Evolutionary conservation across 2,329 filamentous ascomycete genomes (phyloP), one percentile per base, ranked within the genome.

Genomic region (Fusarium subtropicale): DNA sequence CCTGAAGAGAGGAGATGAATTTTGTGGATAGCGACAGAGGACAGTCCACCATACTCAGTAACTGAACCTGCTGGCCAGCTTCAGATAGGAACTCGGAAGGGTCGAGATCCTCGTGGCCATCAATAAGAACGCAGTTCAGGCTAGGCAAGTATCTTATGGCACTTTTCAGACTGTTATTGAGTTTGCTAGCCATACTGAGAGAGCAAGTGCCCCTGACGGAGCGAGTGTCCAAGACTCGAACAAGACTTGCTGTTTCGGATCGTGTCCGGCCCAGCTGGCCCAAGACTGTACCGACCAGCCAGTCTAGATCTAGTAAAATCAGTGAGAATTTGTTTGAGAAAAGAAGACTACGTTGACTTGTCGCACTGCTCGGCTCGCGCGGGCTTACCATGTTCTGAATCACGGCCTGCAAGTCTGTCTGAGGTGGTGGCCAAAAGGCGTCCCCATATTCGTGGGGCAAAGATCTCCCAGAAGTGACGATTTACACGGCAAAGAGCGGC

Each of bases 391-490:
- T 84, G 77, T 67, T 80, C 80, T 15, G 81, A 80, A 59, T 83
- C 79, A 26, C 85, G 71, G 8, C 82, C 81, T 11, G 81, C 75
- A 2, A 66, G 73, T 63, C 80, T 78, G 26, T 79, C 78, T 2
- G 79, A 74, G 20, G 76, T 28, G 18, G 34, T 52, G 34, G 13
- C 71, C 20, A 87, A 72, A 13, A 86, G 80, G 70, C 88, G 82
- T 64, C 79, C 78, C 87, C 86, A 89, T 20, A 88, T 76, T 7
- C 79, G 81, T 22, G 85, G 84, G 7, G 83, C 83, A 71, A 89
- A 88, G 22, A 81, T 75, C 42, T 69, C 58, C 77, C 84, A 82
- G 69, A 86, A 87, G 12, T 78, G 81, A 41, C 71, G 76, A 48
- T 79, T 82, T 12, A 88, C 86, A 38, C 81, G 81, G 71, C 84